A percentile compares a stretch with the other conserved stretches of the same genome.
Evolutionary conservation across 345 rosid species (phyloP).

Genomic region (rapeseed (Brassica napus)): Da-Ae NC_063437.1:11874001-11874500

Average conservation of each 20-base stretch:
- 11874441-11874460: background rate
- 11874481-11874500: constrained; percentile 55
- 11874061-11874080: constrained; percentile 8
- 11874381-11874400: background rate
- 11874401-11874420: too few relatives aligned
- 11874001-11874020: constrained; percentile 69
- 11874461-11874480: background rate
- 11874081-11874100: background rate
- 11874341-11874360: constrained; percentile 94
- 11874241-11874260: background rate
- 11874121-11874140: constrained; percentile 83
- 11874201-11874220: constrained; percentile 47
- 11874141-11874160: constrained; percentile 90
- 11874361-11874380: constrained; percentile 61
- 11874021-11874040: constrained; percentile 72
- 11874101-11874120: constrained; percentile 13
- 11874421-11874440: background rate
- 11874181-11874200: constrained; percentile 67
- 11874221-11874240: background rate
- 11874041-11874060: constrained; percentile 18
- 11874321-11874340: constrained; percentile 81
- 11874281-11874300: constrained; percentile 43
- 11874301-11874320: constrained; percentile 78
- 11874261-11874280: too few relatives aligned
- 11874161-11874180: constrained; percentile 86